These are phyloP conservation scores for Pyricularia pennisetigena DNA, from an alignment of 2,329 filamentous ascomycete species.

Conservation along the genomic window DNA sequence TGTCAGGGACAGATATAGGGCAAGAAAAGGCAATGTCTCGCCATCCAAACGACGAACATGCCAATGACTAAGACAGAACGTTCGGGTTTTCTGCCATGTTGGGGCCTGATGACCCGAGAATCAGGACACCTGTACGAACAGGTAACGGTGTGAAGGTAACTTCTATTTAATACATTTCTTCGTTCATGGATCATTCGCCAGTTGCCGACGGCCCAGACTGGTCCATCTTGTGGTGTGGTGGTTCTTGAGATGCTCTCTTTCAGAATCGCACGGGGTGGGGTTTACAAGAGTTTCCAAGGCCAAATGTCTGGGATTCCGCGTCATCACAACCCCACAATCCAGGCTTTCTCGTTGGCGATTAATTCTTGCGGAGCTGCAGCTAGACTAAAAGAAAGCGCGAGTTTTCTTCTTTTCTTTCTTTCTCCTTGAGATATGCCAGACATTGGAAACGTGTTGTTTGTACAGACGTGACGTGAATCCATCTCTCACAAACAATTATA, in stretches of 20 bases:
- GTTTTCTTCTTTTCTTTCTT: background rate
- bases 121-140: background rate
- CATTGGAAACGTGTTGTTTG: background rate
- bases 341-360: background rate
- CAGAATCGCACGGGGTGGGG: background rate
- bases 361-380: background rate
- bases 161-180: background rate
- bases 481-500: background rate
- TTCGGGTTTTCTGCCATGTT: background rate
- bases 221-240: background rate
- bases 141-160: background rate
- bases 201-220: background rate
- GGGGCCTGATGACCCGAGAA: background rate
- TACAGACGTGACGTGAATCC: background rate
- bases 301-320: background rate
- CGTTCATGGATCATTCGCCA: background rate
- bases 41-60: background rate
- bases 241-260: background rate
- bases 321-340: background rate
- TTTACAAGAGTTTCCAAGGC: background rate
- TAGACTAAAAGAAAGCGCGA: background rate
- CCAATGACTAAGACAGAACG: background rate
- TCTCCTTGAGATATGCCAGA: background rate
- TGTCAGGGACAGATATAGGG: background rate
- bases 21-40: background rate